These are phyloP conservation scores for Podila clonocystis DNA, from an alignment of 192 early-diverging fungal species.

Conservation along the genomic window DNA sequence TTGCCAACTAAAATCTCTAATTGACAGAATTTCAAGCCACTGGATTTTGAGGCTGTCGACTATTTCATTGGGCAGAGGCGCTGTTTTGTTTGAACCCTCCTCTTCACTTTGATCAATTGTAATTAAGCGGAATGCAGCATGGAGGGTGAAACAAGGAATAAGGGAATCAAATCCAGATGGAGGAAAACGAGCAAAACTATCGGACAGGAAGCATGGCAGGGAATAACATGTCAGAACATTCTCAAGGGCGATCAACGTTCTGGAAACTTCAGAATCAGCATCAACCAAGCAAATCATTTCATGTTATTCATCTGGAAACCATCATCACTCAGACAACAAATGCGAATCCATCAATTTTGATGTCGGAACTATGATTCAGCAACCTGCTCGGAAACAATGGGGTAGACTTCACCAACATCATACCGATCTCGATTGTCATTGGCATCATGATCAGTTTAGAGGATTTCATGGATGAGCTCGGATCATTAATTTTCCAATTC, in stretches of 20 bases:
- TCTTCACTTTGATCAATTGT: slow-evolving; percentile 6
- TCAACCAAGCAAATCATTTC: background rate
- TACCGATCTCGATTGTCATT: background rate
- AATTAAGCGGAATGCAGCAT: background rate
- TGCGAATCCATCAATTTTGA: background rate
- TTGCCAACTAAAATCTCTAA: background rate
- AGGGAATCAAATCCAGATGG: too few relatives aligned
- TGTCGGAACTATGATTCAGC: slow-evolving; percentile 44
- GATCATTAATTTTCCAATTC: slow-evolving; percentile 5
- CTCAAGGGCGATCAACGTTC: background rate
- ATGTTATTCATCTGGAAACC: background rate
- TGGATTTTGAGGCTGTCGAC: background rate
- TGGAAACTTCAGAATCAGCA: background rate
- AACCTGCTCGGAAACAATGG: background rate
- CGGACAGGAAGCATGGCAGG: background rate
- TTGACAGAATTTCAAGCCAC: background rate
- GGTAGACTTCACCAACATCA: background rate
- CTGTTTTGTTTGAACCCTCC: slow-evolving; percentile 7
- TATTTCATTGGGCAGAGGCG: background rate
- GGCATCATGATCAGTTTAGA: background rate
- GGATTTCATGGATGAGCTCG: background rate
- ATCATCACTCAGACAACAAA: background rate
- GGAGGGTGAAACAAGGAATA: background rate
- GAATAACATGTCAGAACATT: background rate
- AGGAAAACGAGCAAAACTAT: too few relatives aligned